These are phyloP conservation scores for Leccinum subgranulosum DNA, from an alignment of 768 basidiomycete genomes.

Conservation along the genomic window DNA sequence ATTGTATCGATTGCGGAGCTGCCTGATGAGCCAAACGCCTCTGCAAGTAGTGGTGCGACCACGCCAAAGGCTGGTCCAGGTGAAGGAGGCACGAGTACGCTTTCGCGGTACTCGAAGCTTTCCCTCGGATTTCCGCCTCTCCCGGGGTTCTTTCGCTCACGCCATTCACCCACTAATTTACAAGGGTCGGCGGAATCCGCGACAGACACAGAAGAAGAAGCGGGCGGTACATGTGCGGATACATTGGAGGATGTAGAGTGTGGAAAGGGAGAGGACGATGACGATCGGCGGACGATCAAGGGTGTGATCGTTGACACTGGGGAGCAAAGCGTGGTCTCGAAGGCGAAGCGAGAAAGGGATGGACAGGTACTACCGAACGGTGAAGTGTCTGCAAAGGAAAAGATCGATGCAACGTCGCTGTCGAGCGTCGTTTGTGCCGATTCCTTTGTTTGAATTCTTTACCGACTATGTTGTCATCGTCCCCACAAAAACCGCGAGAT, in stretches of 20 bases:
- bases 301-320: constrained; percentile 24
- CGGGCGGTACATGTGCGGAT: constrained; percentile 11
- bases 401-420: constrained; percentile 17
- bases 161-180: constrained; percentile 48
- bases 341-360: constrained; percentile 11
- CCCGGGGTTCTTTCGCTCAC: constrained; percentile 59
- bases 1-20: constrained; percentile 13
- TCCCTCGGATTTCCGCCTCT: constrained; percentile 59
- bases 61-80: constrained; percentile 49
- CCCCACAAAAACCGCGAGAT: constrained; percentile 9
- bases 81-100: constrained; percentile 30
- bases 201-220: constrained; percentile 20
- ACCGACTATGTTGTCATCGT: not conserved
- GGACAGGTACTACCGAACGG: constrained; percentile 6
- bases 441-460: constrained; percentile 16
- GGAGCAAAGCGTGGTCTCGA: constrained; percentile 9
- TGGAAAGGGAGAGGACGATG: constrained; percentile 31
- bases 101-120: constrained; percentile 39
- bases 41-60: constrained; percentile 52
- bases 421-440: constrained; percentile 19
- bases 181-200: constrained; percentile 21
- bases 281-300: constrained; percentile 43
- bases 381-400: constrained; percentile 19
- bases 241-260: constrained; percentile 5
- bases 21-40: constrained; percentile 36